Conservation (phyloP, 2,329 filamentous ascomycete genomes). For the Volutella citrinella region DNA sequence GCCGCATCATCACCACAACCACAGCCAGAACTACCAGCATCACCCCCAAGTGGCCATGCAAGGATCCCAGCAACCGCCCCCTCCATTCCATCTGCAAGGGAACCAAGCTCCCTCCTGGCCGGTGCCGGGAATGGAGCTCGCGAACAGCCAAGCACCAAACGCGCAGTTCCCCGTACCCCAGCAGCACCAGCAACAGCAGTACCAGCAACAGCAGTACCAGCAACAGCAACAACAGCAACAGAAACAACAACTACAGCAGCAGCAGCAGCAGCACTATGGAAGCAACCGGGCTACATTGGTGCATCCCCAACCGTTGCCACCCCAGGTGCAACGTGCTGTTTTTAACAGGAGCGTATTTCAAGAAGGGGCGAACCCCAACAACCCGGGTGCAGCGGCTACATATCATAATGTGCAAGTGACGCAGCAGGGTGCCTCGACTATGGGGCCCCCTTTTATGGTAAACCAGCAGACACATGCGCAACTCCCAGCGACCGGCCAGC, state of each 20-base stretch:
- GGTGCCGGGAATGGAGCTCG: too few species aligned
- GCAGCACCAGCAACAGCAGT: too few species aligned
- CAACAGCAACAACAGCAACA: too few species aligned
- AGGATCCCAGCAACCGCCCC: constrained; percentile 30
- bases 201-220: too few species aligned
- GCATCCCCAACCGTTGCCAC: constrained; percentile 51
- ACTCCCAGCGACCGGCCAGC: constrained; percentile 4
- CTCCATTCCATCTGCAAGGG: constrained; percentile 26
- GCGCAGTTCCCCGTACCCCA: constrained; percentile 13
- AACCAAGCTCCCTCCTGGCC: constrained; percentile 18
- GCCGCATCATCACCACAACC: constrained; percentile 53
- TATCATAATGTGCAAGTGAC: constrained; percentile 21
- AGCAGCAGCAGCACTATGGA: constrained; percentile 22
- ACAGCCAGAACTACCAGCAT: constrained; percentile 34
- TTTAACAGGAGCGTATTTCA: constrained; percentile 38
- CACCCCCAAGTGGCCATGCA: constrained; percentile 30
- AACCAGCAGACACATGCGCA: neutral
- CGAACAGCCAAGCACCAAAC: constrained; percentile 10
- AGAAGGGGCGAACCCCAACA: constrained; percentile 17
- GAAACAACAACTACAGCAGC: too few species aligned
- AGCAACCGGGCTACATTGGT: constrained; percentile 23
- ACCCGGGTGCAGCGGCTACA: constrained; percentile 7
- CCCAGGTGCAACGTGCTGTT: constrained; percentile 52
- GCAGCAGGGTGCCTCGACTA: constrained; percentile 16
- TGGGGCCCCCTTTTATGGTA: neutral